Conservation (phyloP, 1,284 basidiomycete genomes). For the Cronartium quercuum region DNA sequence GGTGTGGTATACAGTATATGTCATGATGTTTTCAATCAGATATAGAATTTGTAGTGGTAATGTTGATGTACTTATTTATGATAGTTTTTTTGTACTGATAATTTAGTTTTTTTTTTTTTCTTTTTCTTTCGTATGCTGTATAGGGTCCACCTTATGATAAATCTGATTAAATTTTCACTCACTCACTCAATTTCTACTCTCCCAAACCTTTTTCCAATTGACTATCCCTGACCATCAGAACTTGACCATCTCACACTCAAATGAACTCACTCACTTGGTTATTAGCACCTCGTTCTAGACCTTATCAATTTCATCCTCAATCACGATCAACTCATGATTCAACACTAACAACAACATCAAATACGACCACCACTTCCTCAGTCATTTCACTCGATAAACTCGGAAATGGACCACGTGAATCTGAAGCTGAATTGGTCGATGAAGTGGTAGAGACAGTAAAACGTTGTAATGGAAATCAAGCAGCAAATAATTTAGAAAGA, state of each 20-base stretch:
- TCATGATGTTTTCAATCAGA: neutral
- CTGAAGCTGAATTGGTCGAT: conserved; percentile 32
- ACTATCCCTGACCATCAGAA: neutral
- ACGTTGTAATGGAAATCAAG: conserved; percentile 7
- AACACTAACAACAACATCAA: neutral
- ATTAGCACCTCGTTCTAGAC: conserved; percentile 20
- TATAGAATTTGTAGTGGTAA: neutral
- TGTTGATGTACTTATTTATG: neutral
- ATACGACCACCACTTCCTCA: neutral
- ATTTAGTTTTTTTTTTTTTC: neutral
- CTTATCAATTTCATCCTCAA: neutral
- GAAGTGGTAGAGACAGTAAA: conserved; percentile 33
- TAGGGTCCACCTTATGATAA: too few species aligned
- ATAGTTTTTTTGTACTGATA: neutral
- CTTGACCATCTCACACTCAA: neutral
- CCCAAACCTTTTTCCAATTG: too few species aligned
- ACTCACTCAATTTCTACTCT: too few species aligned
- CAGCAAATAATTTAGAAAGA: conserved; percentile 29
- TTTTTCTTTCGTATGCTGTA: too few species aligned
- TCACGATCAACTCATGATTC: neutral
- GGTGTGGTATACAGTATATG: neutral
- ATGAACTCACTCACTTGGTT: conserved; percentile 39
- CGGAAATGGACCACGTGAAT: conserved; percentile 16
- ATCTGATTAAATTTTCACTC: too few species aligned
- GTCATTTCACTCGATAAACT: conserved; percentile 6